Evolutionary conservation across 306 rosid genomes (phyloP).

Genomic region (Ochetophila trinervis): DNA sequence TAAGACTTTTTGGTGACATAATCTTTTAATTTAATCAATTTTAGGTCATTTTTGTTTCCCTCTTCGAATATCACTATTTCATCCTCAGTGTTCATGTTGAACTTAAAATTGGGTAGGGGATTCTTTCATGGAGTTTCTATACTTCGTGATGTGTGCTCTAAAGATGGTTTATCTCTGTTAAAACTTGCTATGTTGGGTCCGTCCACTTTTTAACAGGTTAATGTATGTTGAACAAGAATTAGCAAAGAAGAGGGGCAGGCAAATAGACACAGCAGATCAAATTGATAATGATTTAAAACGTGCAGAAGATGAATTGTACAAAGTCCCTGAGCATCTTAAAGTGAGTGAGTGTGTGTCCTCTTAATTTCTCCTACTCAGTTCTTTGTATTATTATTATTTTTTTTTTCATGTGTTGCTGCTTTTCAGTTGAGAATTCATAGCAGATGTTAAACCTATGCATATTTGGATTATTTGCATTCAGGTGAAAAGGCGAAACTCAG

Average conservation of each 20-base stretch:
- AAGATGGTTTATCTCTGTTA: neutral
- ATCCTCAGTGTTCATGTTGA: too few species aligned
- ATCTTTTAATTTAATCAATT: too few species aligned
- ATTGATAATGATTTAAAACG: constrained; percentile 78
- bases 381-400: neutral
- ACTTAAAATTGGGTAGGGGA: too few species aligned
- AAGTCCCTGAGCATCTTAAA: constrained; percentile 96
- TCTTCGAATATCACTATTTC: too few species aligned
- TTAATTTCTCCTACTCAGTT: neutral
- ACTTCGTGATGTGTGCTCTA: neutral
- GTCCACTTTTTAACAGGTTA: constrained; percentile 43
- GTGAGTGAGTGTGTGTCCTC: constrained; percentile 32
- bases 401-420: neutral
- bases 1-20: too few species aligned
- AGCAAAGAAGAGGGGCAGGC: constrained; percentile 91
- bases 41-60: too few species aligned
- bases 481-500: constrained; percentile 90
- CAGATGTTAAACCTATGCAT: neutral
- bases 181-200: neutral
- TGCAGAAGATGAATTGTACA: constrained; percentile 90
- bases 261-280: constrained; percentile 53
- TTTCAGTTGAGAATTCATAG: too few species aligned
- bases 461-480: constrained; percentile 29
- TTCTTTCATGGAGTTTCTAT: too few species aligned
- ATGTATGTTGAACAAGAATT: constrained; percentile 71